Conservation (phyloP, 1,139 yeast genomes). For the Candida sp. region DNA sequence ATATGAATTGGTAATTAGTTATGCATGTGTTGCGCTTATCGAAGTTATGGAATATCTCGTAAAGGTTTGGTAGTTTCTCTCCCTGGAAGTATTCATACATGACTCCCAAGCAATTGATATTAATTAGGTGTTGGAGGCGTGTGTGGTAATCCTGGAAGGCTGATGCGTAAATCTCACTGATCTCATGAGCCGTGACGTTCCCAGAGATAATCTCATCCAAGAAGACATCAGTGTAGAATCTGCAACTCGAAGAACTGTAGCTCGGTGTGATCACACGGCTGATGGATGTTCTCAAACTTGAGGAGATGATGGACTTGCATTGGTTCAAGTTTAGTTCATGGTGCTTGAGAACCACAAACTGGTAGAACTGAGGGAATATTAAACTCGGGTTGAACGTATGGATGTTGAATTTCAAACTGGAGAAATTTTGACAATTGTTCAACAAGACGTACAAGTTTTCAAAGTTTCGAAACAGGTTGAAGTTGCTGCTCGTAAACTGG, state of each 20-base stretch:
- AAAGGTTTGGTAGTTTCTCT: not conserved
- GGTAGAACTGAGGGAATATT: conserved; percentile 29
- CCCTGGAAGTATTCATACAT: conserved; percentile 8
- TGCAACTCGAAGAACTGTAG: not conserved
- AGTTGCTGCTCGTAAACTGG: conserved; percentile 10
- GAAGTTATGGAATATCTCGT: not conserved
- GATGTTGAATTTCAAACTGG: conserved; percentile 15
- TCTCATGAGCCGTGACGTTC: conserved; percentile 10
- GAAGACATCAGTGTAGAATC: conserved; percentile 10
- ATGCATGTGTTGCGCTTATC: not conserved
- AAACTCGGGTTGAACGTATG: conserved; percentile 28
- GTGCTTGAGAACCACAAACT: conserved; percentile 8
- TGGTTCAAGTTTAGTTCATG: not conserved
- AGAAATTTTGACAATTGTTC: conserved; percentile 12
- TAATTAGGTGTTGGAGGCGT: conserved; percentile 7
- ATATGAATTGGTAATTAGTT: conserved; percentile 1
- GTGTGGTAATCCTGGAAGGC: conserved; percentile 6
- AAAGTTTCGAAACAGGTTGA: conserved; percentile 20
- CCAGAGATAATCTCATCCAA: conserved; percentile 6
- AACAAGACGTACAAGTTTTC: conserved; percentile 23
- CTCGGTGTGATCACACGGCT: not conserved
- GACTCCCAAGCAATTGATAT: conserved; percentile 11
- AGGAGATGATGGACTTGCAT: conserved; percentile 1
- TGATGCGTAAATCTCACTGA: conserved; percentile 12
- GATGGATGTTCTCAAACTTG: conserved; percentile 1